A percentile compares a stretch with the other conserved stretches of the same genome.
phyloP scores from a whole-genome alignment of 805 yeast species.

The Candida ortonii region DNA sequence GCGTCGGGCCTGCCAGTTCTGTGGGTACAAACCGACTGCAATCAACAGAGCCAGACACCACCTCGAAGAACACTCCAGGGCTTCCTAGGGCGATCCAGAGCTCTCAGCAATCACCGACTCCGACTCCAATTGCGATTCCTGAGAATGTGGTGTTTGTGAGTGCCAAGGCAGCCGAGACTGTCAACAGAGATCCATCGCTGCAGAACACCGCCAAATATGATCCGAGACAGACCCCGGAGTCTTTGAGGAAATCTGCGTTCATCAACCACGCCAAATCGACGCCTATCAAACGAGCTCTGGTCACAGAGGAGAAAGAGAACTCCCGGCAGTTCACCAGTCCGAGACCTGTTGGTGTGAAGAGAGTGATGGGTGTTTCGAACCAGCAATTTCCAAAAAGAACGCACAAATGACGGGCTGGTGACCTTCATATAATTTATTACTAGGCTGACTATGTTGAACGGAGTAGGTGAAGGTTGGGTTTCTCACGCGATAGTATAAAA shows the following conservation, averaged over 20 bases:
- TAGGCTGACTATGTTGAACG: too few relatives aligned
- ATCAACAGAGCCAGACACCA: constrained; percentile 5
- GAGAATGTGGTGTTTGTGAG: constrained; percentile 47
- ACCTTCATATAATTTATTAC: too few relatives aligned
- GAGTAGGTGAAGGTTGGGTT: too few relatives aligned
- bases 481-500: too few relatives aligned
- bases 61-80: constrained; percentile 1
- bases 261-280: constrained; percentile 68
- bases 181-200: constrained; percentile 44
- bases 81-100: background rate
- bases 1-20: too few relatives aligned
- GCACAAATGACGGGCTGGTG: constrained; percentile 22
- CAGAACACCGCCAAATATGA: constrained; percentile 45
- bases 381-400: constrained; percentile 20
- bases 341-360: constrained; percentile 15
- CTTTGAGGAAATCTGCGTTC: constrained; percentile 46
- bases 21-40: background rate
- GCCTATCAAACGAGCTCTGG: constrained; percentile 48
- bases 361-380: constrained; percentile 27
- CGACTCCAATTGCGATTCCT: constrained; percentile 23
- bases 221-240: constrained; percentile 56
- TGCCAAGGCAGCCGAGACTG: constrained; percentile 59
- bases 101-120: constrained; percentile 9
- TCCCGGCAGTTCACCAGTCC: constrained; percentile 12
- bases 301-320: constrained; percentile 17